Evolutionary conservation across 306 rosid species (phyloP), one percentile per base, ranked within the genome.

Genomic region (Prunus mira): DNA sequence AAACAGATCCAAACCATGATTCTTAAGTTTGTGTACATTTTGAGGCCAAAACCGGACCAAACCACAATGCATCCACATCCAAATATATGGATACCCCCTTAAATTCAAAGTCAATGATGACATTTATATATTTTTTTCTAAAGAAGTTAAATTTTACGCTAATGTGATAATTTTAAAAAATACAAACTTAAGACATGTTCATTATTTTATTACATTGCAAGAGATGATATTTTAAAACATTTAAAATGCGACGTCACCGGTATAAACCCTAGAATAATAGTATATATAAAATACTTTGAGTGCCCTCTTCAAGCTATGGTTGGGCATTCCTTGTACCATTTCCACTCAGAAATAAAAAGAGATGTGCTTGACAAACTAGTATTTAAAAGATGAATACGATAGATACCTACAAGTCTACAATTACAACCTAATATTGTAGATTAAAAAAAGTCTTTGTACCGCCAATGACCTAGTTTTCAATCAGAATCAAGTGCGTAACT

Each of bases 301-400:
- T 41, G 22, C 30, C 20, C 30, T 66, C 19, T 38, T 66, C 38
- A 46, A 67, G 56, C 12, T 45, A 11, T 67, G 72, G 22, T 67
- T 67, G 72, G 56, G 34, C n/a, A 45, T 41, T 45, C 38, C 47
- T 67, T 67, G 56, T 32, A 22, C 57, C 32, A 24, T 45, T 46
- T 50, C 73, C 60, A 51, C 61, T 19, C 9, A 67, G 17, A 28
- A 27, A 46, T 45, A 22, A 45, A 45, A 57, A 60, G 45, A n/a
- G 30, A 67, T 20, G 28, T 14, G 45, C 15, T 13, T 19, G 56
- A 69, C 14, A 49, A 43, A 20, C 18, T 9, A 18, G 68, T 67
- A 30, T 56, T 25, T 11, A 10, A 67, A 77, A 62, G 54, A 71
- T 78, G 76, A 78, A 78, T 78, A 71, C 15, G 76, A 78, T 79